Conservation (phyloP, 148 eudicot species). For the Chenopodium quinoa region DNA sequence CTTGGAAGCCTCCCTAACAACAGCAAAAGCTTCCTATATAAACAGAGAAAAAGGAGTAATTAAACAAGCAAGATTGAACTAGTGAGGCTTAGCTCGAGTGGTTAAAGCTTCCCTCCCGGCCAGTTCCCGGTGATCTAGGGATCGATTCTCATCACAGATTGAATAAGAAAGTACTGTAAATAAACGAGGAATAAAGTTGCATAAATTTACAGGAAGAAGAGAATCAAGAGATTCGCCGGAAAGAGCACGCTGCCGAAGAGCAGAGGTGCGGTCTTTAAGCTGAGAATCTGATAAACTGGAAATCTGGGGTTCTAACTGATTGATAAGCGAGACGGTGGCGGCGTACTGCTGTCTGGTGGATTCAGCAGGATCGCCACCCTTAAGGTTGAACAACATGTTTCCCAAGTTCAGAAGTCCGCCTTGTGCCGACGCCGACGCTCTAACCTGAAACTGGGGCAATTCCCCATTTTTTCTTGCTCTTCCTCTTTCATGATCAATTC, state of each 20-base stretch:
- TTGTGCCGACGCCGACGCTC: background rate
- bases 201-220: constrained; percentile 65
- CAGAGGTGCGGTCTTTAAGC: constrained; percentile 50
- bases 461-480: background rate
- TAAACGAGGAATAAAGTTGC: background rate
- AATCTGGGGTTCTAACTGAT: constrained; percentile 51
- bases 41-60: background rate
- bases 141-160: background rate
- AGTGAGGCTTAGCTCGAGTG: too few relatives aligned
- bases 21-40: constrained; percentile 86
- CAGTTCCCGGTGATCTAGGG: too few relatives aligned
- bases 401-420: constrained; percentile 30
- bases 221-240: constrained; percentile 67
- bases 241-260: constrained; percentile 59
- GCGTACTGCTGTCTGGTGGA: constrained; percentile 66
- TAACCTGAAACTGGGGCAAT: background rate
- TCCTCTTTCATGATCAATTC: background rate
- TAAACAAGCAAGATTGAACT: background rate
- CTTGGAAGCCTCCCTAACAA: constrained; percentile 92
- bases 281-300: constrained; percentile 60
- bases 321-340: constrained; percentile 44
- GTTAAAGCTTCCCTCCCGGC: too few relatives aligned
- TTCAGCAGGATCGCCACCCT: constrained; percentile 64
- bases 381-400: constrained; percentile 61
- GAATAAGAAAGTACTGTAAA: background rate